phyloP scores from a whole-genome alignment of 257 asterid genomes.

The Forsythia suspensa region DNA sequence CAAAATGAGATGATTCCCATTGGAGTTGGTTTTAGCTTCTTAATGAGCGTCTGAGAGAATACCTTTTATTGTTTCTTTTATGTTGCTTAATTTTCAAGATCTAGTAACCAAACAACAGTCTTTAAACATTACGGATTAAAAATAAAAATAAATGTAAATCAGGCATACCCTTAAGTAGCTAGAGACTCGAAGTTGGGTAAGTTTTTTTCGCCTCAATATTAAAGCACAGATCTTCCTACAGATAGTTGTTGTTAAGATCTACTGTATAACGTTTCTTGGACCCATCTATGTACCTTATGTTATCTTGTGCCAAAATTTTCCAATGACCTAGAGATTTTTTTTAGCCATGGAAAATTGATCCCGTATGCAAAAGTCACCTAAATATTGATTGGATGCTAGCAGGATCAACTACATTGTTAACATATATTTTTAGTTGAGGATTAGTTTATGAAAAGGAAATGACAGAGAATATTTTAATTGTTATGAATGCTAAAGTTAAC shows the following conservation, averaged over 20 bases:
- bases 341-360: not conserved
- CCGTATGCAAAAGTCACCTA: not conserved
- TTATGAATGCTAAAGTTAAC: not conserved
- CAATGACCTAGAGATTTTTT: not conserved
- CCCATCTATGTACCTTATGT: not conserved
- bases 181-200: not conserved
- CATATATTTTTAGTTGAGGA: too few relatives aligned
- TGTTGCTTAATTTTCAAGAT: not conserved
- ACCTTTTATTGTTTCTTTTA: not conserved
- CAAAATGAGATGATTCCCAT: not conserved
- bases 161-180: not conserved
- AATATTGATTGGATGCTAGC: not conserved
- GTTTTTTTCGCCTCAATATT: not conserved
- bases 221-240: not conserved
- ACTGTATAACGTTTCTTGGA: not conserved
- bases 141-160: too few relatives aligned
- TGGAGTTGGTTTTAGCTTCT: not conserved
- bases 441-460: not conserved
- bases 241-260: not conserved
- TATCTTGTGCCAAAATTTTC: not conserved
- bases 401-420: not conserved
- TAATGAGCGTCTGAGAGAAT: not conserved
- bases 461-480: not conserved
- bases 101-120: not conserved
- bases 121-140: too few relatives aligned